Base-by-base conservation (phyloP, 176 grass and related monocot genomes). In the Oryza australiensis region DNA sequence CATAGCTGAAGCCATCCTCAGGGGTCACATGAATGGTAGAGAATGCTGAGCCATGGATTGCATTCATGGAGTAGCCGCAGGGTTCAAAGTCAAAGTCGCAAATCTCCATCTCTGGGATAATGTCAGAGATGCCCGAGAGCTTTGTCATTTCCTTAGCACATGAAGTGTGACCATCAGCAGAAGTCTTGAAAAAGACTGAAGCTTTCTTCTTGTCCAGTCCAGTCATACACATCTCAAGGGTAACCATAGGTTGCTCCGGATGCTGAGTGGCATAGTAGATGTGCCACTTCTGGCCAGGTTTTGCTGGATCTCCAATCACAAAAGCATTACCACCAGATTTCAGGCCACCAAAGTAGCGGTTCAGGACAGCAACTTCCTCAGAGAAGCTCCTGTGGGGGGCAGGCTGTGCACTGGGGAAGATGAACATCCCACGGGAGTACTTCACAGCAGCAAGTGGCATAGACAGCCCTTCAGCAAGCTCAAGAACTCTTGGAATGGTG, bases 221-320 rank as follows among this genome's bases (percentile, higher is more conserved):
- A 66, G 92, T 94, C 92, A 94, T 94, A 84, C 92, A 94, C 92
- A 94, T 94, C 84, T 94, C 92, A 62, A 94, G 84, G 41, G 89
- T 91, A 23, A 91, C 84, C 92, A 94, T 77, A 27, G 86, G 84
- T 28, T 76, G 72, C 77, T 94, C 92, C 3, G 89, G 92, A 26
- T 87, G 75, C 73, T 91, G 41, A 0, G 92, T 91, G 60, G 92
- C 87, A 4, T 91, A 89, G 73, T 94, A 94, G 66, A 94, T 80
- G 53, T 94, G 89, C 92, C 92, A 94, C 67, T 94, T 91, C 72
- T 86, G 86, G 38, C 85, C 82, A 37, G 89, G 84, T 59, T 40
- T 84, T 30, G 76, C 80, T 26, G 92, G 73, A 84, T 94, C 92
- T 80, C 81, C 86, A 65, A 91, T 89, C 74, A 91, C 89, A 83